Conservation (phyloP, 148 eudicot genomes). For the Selenicereus undatus region DNA sequence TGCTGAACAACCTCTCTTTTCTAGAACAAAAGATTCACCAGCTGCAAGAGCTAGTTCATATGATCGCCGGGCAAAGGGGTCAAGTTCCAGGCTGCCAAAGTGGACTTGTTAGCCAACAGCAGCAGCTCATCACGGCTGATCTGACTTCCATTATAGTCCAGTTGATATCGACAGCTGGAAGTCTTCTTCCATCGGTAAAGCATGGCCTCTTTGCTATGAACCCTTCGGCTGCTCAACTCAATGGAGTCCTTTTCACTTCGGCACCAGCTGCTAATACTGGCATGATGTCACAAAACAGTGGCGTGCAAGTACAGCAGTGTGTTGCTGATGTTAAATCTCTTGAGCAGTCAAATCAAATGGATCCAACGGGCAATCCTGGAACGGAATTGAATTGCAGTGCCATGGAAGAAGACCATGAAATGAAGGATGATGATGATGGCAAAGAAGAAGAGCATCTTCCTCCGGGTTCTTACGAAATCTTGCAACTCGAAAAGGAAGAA, state of each 20-base stretch:
- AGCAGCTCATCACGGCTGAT: conserved; percentile 87
- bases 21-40: conserved; percentile 88
- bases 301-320: conserved; percentile 31
- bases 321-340: conserved; percentile 26
- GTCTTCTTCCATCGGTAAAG: conserved; percentile 84
- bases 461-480: conserved; percentile 83
- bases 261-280: conserved; percentile 18
- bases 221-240: conserved; percentile 42
- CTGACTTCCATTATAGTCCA: conserved; percentile 88
- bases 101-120: conserved; percentile 69
- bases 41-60: conserved; percentile 74
- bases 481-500: conserved; percentile 92
- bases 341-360: conserved; percentile 45
- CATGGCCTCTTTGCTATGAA: conserved; percentile 38
- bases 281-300: conserved; percentile 28
- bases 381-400: conserved; percentile 32
- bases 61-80: conserved; percentile 44
- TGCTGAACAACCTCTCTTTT: conserved; percentile 73
- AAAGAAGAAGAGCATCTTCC: conserved; percentile 90
- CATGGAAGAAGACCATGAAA: conserved; percentile 64
- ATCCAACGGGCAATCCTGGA: conserved; percentile 26
- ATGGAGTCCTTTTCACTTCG: conserved; percentile 30
- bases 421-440: conserved; percentile 76
- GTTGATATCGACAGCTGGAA: conserved; percentile 88
- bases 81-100: conserved; percentile 40